Percentiles rank a stretch among this genome's conserved stretches.
Conservation (phyloP, 345 rosid genomes). For the Rhizophora apiculata region DNA sequence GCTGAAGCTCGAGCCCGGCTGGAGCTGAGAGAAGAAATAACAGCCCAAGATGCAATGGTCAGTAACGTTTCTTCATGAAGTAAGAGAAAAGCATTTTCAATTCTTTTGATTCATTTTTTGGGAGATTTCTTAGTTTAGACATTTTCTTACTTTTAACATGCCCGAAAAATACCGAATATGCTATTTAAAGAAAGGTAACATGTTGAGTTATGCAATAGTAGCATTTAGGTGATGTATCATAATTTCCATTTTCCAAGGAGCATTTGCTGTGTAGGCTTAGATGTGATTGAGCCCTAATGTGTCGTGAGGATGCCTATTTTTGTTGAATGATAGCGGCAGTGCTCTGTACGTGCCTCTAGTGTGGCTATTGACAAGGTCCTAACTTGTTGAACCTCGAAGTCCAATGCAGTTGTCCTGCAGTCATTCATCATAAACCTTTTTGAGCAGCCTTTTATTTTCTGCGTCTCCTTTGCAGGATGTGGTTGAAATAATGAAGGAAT, state of each 20-base stretch:
- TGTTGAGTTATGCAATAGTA: no score
- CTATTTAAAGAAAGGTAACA: no score
- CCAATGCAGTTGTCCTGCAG: background rate
- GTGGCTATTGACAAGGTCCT: background rate
- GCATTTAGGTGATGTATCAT: no score
- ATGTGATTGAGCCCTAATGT: background rate
- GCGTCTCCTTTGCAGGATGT: conserved; percentile 62
- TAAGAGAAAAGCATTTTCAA: background rate
- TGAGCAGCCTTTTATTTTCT: background rate
- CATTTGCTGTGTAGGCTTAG: background rate
- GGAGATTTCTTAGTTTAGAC: no score
- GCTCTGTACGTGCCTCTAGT: conserved; percentile 2
- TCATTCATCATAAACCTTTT: background rate
- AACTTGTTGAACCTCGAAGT: background rate
- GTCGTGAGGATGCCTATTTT: background rate
- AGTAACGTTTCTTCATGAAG: conserved; percentile 8
- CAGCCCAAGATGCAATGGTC: conserved; percentile 86
- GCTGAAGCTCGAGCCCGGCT: conserved; percentile 94
- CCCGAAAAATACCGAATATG: no score
- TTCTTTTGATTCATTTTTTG: no score
- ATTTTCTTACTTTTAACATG: no score
- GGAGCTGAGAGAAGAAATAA: conserved; percentile 89
- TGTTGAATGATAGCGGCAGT: background rate
- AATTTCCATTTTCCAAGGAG: no score
- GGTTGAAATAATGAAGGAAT: conserved; percentile 95